These are phyloP conservation scores for Aspergillus terreus DNA, from an alignment of 2,329 filamentous ascomycete genomes.

Conservation along the genomic window DNA sequence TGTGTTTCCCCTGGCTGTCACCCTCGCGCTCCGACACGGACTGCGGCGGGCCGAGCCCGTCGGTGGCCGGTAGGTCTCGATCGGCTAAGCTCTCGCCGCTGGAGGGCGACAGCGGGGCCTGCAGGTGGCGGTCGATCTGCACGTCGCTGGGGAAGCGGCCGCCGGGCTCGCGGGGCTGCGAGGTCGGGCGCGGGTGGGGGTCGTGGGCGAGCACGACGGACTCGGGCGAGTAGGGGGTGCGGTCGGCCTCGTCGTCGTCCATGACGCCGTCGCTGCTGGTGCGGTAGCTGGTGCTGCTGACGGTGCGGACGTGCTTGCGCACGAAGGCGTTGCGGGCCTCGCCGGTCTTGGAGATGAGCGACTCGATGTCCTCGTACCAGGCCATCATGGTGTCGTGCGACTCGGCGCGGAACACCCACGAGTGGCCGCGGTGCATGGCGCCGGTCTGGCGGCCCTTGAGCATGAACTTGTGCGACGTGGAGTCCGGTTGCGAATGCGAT, in stretches of 20 bases:
- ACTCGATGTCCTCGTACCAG: conserved; percentile 92
- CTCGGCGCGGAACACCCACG: conserved; percentile 66
- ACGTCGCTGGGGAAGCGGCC: conserved; percentile 96
- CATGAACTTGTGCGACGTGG: conserved; percentile 94
- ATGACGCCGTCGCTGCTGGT: conserved; percentile 74
- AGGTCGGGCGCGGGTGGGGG: conserved; percentile 26
- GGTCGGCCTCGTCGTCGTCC: conserved; percentile 69
- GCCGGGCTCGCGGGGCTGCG: conserved; percentile 69
- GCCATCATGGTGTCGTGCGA: conserved; percentile 91
- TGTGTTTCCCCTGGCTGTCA: background rate
- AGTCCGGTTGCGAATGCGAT: conserved; percentile 77
- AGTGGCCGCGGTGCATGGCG: conserved; percentile 76
- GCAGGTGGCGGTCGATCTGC: conserved; percentile 79
- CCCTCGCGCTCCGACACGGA: conserved; percentile 20
- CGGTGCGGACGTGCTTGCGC: conserved; percentile 71
- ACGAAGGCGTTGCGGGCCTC: conserved; percentile 88
- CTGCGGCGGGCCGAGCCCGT: conserved; percentile 38
- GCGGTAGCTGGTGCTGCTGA: conserved; percentile 60
- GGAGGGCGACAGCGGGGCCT: conserved; percentile 73
- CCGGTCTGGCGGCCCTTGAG: conserved; percentile 95
- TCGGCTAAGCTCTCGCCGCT: conserved; percentile 75
- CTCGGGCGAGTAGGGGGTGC: conserved; percentile 62
- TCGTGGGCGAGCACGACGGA: conserved; percentile 35
- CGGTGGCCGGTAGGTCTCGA: conserved; percentile 58
- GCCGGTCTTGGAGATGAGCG: conserved; percentile 79